Evolutionary conservation across 495 filamentous ascomycete species (phyloP), one percentile per base, ranked within the genome.

Genomic region (Penicillium turbatum): DNA sequence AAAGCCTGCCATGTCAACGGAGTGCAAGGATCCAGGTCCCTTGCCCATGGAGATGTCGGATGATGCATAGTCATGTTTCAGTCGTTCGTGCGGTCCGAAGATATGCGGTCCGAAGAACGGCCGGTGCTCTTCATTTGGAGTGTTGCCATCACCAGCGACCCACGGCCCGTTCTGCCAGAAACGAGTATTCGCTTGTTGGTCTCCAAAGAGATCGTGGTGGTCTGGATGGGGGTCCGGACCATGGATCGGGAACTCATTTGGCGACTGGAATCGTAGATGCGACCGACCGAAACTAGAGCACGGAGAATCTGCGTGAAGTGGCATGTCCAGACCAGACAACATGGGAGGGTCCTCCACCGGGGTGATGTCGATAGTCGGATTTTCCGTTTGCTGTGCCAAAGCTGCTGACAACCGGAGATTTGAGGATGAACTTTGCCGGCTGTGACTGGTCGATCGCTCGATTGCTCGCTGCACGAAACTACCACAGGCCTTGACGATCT

Each of bases 61-160:
- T 26, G 74, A 77, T 19, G 74, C 74, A 62, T 77, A 77, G 65
- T 77, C 74, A 42, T 77, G 72, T 59, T 77, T 77, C 21, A 77
- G 61, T 49, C 74, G 74, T 52, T 75, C 72, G 36, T 75, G 72
- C 16, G 72, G 70, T 12, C 72, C 72, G 54, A 59, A 59, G 19
- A 57, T 40, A 40, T 75, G 72, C 8, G 74, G 74, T 15, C 74
- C 74, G 53, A 77, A 77, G 60, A 77, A 77, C 29, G 74, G 72
- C 54, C 74, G 70, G 34, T 64, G 66, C 60, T 77, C 74, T 45
- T 77, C 74, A 46, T 74, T 77, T n/a, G 74, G 74, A 8, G 74
- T 77, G 46, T 73, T 77, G 13, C 74, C 74, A 60, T 77, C 74
- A n/a, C 72, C 72, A 17, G 69, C 72, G 11, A 64, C 67, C 74